A percentile compares a stretch with the other conserved stretches of the same genome.
These are phyloP conservation scores for Bolboschoenus planiculmis DNA, from an alignment of 176 grass and related monocot genomes.

Conservation along the genomic window DNA sequence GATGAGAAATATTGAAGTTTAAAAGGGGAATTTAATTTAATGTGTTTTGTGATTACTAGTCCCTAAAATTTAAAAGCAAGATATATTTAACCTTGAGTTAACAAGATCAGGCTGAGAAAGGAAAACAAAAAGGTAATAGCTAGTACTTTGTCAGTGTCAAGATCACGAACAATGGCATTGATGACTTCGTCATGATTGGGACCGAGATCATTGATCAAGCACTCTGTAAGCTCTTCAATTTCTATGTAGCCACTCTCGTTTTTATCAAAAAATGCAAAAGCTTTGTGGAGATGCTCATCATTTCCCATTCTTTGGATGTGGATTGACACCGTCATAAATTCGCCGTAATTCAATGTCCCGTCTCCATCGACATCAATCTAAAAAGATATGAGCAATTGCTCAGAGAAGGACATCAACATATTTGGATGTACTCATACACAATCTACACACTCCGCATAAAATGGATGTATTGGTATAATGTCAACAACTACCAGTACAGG, in stretches of 20 bases:
- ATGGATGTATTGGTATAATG: background rate
- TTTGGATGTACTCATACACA: background rate
- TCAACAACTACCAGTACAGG: background rate
- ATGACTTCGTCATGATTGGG: constrained; percentile 57
- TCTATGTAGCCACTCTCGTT: constrained; percentile 74
- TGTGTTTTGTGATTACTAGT: background rate
- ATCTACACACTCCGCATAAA: no score
- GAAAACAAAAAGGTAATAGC: background rate
- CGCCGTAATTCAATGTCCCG: constrained; percentile 64
- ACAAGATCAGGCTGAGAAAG: background rate
- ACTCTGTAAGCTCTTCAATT: constrained; percentile 72
- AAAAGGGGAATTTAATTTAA: background rate
- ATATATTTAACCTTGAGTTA: background rate
- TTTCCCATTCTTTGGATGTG: constrained; percentile 63
- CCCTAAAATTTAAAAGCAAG: background rate
- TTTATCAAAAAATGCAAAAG: constrained; percentile 65
- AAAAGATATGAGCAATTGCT: background rate
- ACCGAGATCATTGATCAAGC: constrained; percentile 51
- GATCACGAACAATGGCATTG: constrained; percentile 55
- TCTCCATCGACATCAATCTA: constrained; percentile 68
- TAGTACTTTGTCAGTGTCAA: constrained; percentile 62
- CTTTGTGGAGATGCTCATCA: constrained; percentile 66
- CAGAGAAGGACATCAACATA: background rate
- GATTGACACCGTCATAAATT: constrained; percentile 79
- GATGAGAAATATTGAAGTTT: background rate